A percentile compares a stretch with the other conserved stretches of the same genome.
Evolutionary conservation across 1,284 basidiomycete species (phyloP).

Genomic region (Austroboletus niveus): DNA sequence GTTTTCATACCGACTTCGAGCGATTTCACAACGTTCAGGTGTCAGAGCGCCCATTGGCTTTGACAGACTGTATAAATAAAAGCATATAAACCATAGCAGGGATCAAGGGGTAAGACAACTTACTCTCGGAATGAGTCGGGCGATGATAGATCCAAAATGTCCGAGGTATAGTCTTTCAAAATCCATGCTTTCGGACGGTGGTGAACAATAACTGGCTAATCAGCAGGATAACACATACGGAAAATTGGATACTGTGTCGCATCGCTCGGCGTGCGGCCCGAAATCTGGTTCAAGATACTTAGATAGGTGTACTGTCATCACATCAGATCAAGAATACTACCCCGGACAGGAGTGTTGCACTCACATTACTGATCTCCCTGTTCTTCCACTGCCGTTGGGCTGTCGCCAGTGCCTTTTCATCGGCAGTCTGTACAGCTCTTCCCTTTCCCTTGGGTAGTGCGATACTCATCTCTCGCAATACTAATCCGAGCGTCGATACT

Average conservation of each 20-base stretch:
- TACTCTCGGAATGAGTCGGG: conserved; percentile 77
- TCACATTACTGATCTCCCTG: conserved; percentile 85
- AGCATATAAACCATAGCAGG: conserved; percentile 5
- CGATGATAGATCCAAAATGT: conserved; percentile 67
- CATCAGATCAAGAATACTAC: not conserved
- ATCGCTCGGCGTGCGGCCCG: conserved; percentile 89
- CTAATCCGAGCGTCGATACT: conserved; percentile 21
- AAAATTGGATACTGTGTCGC: conserved; percentile 96
- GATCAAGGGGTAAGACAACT: conserved; percentile 24
- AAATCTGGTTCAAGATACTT: conserved; percentile 84
- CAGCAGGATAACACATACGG: conserved; percentile 51
- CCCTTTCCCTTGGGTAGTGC: conserved; percentile 38
- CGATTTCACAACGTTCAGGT: conserved; percentile 67
- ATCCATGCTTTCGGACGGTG: conserved; percentile 67
- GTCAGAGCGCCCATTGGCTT: conserved; percentile 94
- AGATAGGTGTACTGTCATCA: conserved; percentile 79
- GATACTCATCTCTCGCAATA: conserved; percentile 30
- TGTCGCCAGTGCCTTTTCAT: conserved; percentile 60
- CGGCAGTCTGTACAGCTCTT: conserved; percentile 34
- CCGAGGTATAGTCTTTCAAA: conserved; percentile 80
- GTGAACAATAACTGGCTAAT: not conserved
- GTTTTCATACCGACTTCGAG: conserved; percentile 72
- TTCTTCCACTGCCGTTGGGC: conserved; percentile 83
- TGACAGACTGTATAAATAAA: conserved; percentile 50
- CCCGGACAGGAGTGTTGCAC: conserved; percentile 23